Conservation (phyloP, 441 rosid genomes). For the Caryocar brasiliense region DNA sequence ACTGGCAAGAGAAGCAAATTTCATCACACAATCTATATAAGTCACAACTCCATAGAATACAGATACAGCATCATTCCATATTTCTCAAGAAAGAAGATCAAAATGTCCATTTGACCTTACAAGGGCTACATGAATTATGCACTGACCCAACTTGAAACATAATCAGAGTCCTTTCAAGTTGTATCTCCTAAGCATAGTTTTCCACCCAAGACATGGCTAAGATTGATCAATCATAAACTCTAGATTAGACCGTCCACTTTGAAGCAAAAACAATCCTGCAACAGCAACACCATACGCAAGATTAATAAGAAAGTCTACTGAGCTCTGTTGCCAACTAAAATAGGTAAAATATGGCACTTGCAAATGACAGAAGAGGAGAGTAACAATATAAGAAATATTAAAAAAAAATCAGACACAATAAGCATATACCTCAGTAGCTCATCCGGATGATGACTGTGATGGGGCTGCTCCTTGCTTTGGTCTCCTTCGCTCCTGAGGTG, state of each 20-base stretch:
- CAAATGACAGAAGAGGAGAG: no score
- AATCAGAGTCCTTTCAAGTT: not conserved
- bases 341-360: no score
- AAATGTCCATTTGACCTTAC: not conserved
- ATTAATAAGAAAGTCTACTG: no score
- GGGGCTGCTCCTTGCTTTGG: constrained; percentile 43
- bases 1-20: no score
- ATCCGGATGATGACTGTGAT: constrained; percentile 42
- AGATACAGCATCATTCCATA: not conserved
- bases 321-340: no score
- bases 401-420: not conserved
- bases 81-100: not conserved
- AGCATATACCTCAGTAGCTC: constrained; percentile 10
- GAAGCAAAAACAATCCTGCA: constrained; percentile 2
- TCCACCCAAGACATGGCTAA: not conserved
- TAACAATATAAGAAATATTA: not conserved
- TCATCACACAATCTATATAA: no score
- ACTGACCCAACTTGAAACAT: not conserved
- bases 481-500: constrained; percentile 55
- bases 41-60: no score
- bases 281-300: not conserved
- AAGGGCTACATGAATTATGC: not conserved
- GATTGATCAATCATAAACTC: not conserved
- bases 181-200: not conserved
- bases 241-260: not conserved